Base-by-base conservation (phyloP, 2,329 filamentous ascomycete genomes). In the Colletotrichum magnum region DNA sequence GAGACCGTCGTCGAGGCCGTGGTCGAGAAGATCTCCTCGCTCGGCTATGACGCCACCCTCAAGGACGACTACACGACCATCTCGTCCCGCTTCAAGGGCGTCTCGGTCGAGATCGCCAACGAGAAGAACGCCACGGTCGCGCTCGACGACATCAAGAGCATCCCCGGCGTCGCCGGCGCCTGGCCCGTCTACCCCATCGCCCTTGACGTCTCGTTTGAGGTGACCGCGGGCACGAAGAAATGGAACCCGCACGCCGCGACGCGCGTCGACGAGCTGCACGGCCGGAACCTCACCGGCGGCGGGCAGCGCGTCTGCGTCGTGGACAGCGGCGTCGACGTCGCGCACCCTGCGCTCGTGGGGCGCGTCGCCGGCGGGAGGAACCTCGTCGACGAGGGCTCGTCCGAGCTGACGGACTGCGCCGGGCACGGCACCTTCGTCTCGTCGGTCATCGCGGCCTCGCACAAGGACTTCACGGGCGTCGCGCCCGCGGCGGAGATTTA, bases 391-490 rank as follows among this genome's bases (percentile, higher is more conserved):
- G 57, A 65, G 26, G 70, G 26, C 48, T 63, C 52, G 15, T 53
- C 59, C 18, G 43, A 24, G 18, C 58, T 73, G 3, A 43, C 61
- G n/a, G 72, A 74, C 53, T 74, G 72, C 64, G 61, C 63, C 13
- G 72, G 72, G 15, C 73, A 74, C 48, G 72, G 72, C 3, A 73
- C 72, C 0, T 74, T 73, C 59, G 71, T 74, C 5, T 71, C 70
- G 0, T 73, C 70, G 1, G 48, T 73, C 15, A 69, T 68, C 15
- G 69, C 53, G 15, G 64, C 59, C 5, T 26, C 57, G 6, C 28
- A 69, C 43, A 24, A 53, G 4, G 64, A 71, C 57, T 69, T 74
- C 32, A 24, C 60, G 5, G 74, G 74, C 6, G 72, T 73, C 3
- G 73, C 72, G 1, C 72, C 73, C 5, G 74, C 64, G 18, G 68